A percentile compares a stretch with the other conserved stretches of the same genome.
Conservation (phyloP, 106 monocot species). For the Phalaenopsis equestris region DNA sequence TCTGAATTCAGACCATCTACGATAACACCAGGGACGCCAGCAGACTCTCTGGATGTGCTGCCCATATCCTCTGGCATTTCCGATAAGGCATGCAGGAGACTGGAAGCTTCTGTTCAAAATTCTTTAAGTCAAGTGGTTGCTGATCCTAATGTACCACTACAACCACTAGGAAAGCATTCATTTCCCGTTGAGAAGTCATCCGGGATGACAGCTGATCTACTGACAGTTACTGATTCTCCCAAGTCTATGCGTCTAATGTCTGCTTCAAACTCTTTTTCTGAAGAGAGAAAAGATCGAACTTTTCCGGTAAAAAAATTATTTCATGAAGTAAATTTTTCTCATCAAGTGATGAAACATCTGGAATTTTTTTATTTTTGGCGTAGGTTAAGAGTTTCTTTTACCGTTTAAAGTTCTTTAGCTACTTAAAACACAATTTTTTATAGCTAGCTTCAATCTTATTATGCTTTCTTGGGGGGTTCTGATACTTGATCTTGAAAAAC, state of each 20-base stretch:
- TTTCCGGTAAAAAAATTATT: conserved; percentile 11
- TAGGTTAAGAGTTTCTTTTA: neutral
- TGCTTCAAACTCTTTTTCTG: neutral
- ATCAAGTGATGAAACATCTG: neutral
- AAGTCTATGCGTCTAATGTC: neutral
- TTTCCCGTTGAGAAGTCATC: neutral
- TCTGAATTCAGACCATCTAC: neutral
- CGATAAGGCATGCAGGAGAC: neutral
- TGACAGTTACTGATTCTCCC: neutral
- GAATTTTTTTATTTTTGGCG: neutral
- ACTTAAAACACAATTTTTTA: neutral
- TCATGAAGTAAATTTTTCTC: neutral
- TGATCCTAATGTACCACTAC: neutral
- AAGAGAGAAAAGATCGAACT: neutral
- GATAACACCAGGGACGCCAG: neutral
- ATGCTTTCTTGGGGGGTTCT: neutral
- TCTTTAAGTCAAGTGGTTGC: neutral
- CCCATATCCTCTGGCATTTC: neutral
- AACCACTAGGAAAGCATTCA: neutral
- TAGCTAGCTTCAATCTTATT: neutral
- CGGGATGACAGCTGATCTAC: neutral
- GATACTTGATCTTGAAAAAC: no score
- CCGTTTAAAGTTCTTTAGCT: neutral
- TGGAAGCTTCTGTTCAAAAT: neutral
- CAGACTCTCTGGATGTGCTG: neutral